phyloP scores from a whole-genome alignment of 2,329 filamentous ascomycete species.

The Tolypocladium ovalisporum region DNA sequence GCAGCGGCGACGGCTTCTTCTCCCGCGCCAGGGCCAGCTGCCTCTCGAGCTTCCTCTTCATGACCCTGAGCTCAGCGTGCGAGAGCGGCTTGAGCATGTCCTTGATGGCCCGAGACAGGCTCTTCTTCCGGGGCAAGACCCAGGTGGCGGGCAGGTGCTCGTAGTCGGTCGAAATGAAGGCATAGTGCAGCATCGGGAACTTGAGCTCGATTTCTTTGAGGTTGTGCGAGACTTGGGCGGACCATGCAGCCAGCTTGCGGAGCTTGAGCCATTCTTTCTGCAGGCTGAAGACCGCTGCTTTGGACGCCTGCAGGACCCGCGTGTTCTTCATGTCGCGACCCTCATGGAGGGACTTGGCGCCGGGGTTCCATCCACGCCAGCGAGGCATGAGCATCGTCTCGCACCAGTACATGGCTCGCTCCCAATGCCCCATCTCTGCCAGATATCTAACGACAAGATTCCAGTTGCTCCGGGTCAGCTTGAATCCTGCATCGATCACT shows the following conservation, averaged over 20 bases:
- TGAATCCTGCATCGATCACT: conserved; percentile 58
- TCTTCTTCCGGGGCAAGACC: conserved; percentile 10
- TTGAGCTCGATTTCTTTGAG: conserved; percentile 24
- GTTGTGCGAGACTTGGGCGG: conserved; percentile 28
- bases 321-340: conserved; percentile 26
- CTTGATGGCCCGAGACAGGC: conserved; percentile 16
- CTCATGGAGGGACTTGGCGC: conserved; percentile 15
- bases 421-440: conserved; percentile 43
- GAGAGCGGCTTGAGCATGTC: conserved; percentile 17
- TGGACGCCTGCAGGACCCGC: conserved; percentile 19
- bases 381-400: conserved; percentile 68
- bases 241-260: conserved; percentile 37
- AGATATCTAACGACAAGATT: conserved; percentile 65
- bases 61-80: conserved; percentile 15
- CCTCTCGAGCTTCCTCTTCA: conserved; percentile 10
- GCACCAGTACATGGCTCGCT: conserved; percentile 62
- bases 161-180: conserved; percentile 23
- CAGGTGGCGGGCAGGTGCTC: conserved; percentile 16
- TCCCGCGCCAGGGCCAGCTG: conserved; percentile 5
- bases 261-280: conserved; percentile 39
- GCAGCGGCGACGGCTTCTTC: background rate
- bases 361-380: conserved; percentile 61
- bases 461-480: conserved; percentile 68
- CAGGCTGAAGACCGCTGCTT: conserved; percentile 34
- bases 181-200: conserved; percentile 29